Conservation (phyloP, 116 monocot species). For the Papilionanthe hybrid region DNA sequence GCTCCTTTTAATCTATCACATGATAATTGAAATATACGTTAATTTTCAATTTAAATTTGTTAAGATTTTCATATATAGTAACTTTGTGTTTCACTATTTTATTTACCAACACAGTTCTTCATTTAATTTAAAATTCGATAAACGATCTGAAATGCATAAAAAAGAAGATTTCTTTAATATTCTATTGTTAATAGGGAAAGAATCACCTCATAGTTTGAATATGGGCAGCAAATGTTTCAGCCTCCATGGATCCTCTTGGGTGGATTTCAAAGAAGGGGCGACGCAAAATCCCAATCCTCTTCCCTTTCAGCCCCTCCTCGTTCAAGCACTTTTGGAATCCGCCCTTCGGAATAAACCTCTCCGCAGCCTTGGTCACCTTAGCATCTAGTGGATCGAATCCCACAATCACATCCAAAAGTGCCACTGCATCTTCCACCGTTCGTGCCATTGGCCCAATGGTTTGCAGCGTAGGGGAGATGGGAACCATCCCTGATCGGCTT, state of each 20-base stretch:
- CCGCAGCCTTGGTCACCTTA: conserved; percentile 30
- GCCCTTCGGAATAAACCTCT: conserved; percentile 44
- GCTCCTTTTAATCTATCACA: conserved; percentile 41
- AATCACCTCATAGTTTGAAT: conserved; percentile 34
- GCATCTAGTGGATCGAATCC: conserved; percentile 52
- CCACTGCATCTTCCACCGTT: conserved; percentile 41
- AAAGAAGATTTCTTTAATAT: too few species aligned
- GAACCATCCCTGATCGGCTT: conserved; percentile 56
- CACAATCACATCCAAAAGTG: conserved; percentile 52
- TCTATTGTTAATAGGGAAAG: too few species aligned
- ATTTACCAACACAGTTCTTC: too few species aligned
- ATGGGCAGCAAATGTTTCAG: conserved; percentile 25
- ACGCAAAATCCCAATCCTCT: conserved; percentile 56
- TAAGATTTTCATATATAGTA: too few species aligned
- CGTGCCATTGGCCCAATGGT: conserved; percentile 42
- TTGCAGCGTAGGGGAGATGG: conserved; percentile 39
- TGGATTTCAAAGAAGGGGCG: conserved; percentile 32
- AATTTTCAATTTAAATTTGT: too few species aligned
- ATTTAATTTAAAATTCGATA: too few species aligned
- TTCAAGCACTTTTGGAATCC: conserved; percentile 56
- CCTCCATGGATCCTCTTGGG: not conserved
- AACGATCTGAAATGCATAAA: too few species aligned
- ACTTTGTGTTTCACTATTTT: too few species aligned
- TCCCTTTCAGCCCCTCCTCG: conserved; percentile 47
- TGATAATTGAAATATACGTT: too few species aligned